Base-by-base conservation (phyloP, 1,284 basidiomycete species). In the Puccinia hordei region DNA sequence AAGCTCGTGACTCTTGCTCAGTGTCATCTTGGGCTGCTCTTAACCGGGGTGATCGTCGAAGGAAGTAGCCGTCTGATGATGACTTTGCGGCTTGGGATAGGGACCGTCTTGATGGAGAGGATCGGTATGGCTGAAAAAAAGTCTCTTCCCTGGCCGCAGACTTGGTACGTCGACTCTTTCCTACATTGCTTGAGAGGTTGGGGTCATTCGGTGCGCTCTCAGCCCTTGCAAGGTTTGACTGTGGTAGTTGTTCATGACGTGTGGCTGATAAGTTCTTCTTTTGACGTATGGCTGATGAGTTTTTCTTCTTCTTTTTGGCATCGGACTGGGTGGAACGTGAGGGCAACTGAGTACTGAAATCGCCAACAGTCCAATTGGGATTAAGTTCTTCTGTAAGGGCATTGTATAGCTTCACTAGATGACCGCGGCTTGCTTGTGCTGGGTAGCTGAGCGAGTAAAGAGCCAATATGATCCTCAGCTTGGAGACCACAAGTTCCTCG, bases 401-500 rank as follows among this genome's bases (percentile, higher is more conserved):
- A 19, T 27, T 27, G 41, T 49, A 68, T 30, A 68, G 66, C 35
- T 68, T 68, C 6, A 68, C 27, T 27, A 49, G 24, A 33, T 68
- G 66, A 3, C 66, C 41, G 41, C 66, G 41, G 19, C 41, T 46
- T 3, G 41, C 66, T 27, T 68, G 66, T 41, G 41, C 44, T 49
- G 66, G 66, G 46, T 27, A 68, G 19, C 30, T 41, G 10, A 68
- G 41, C 27, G 41, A 24, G 41, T 68, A 15, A 17, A 68, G 66
- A 49, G 41, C 44, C n/a, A 68, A n/a, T 13, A 68, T n/a, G 17
- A 68, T 68, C n/a, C 41, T 68, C 66, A 68, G 30, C 41, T 49
- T 22, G 35, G 41, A 38, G 12, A 68, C 66, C 24, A 68, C 66
- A 24, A 68, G n/a, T 49, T 27, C 1, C 2, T 68, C 41, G 44